phyloP scores from a whole-genome alignment of 2,329 filamentous ascomycete species.

The Aureobasidium vineae region DNA sequence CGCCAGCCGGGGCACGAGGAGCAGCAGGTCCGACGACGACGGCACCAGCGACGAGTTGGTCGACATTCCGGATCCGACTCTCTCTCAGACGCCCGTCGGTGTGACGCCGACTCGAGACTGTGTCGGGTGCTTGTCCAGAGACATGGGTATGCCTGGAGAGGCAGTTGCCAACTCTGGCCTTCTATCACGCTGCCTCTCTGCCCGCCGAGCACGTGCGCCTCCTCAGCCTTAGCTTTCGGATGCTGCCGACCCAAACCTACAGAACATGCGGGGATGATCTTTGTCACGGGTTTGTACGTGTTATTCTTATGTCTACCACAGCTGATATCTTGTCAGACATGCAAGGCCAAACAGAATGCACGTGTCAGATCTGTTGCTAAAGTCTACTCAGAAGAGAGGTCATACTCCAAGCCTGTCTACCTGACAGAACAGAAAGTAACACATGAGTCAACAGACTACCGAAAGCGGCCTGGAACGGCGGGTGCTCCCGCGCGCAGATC shows the following conservation, averaged over 20 bases:
- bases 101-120: background rate
- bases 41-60: conserved; percentile 15
- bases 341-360: background rate
- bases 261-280: background rate
- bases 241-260: background rate
- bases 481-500: background rate
- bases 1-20: conserved; percentile 68
- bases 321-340: background rate
- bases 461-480: background rate
- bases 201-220: background rate
- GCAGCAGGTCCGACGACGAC: conserved; percentile 55
- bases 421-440: background rate
- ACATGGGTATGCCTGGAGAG: background rate
- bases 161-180: background rate
- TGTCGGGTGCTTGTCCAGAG: background rate
- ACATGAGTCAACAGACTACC: background rate
- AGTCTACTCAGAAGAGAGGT: background rate
- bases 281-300: background rate
- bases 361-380: background rate
- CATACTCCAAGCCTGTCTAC: too few species aligned
- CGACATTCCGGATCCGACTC: background rate
- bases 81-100: background rate
- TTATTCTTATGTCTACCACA: background rate
- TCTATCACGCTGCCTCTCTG: background rate
- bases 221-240: background rate